Conservation (phyloP, 177 flowering plant genomes). For the Vitis hybrid region DNA sequence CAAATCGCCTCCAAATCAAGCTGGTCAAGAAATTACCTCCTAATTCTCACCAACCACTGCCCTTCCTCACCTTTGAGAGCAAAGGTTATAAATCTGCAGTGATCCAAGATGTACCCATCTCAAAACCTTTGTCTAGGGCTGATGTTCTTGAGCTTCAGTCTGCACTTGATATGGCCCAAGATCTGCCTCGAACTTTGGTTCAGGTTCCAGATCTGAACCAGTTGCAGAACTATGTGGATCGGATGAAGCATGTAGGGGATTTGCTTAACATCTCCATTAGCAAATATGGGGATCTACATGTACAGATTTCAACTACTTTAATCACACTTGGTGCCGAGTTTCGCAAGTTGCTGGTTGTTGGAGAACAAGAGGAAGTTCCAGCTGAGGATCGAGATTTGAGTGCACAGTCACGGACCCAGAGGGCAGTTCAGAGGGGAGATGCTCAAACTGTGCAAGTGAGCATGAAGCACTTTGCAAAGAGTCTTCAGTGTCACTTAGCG, state of each 20-base stretch:
- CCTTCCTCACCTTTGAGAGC: constrained; percentile 86
- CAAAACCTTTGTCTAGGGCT: constrained; percentile 80
- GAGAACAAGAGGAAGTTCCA: constrained; percentile 65
- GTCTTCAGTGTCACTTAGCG: constrained; percentile 74
- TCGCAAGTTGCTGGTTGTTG: constrained; percentile 63
- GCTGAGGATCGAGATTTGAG: constrained; percentile 44
- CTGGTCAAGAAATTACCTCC: constrained; percentile 85
- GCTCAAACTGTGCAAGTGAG: constrained; percentile 80
- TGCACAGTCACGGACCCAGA: constrained; percentile 57
- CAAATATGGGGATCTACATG: constrained; percentile 74
- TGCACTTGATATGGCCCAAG: constrained; percentile 77
- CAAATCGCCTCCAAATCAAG: constrained; percentile 68
- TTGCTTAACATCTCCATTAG: constrained; percentile 58
- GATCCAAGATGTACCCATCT: constrained; percentile 94
- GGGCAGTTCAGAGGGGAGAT: constrained; percentile 70
- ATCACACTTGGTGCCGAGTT: constrained; percentile 82
- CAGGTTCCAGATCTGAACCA: constrained; percentile 71
- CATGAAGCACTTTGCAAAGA: constrained; percentile 82
- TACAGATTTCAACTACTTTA: constrained; percentile 72
- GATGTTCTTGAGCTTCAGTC: constrained; percentile 73
- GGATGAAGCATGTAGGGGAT: constrained; percentile 90
- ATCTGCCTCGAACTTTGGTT: constrained; percentile 78
- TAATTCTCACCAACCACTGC: constrained; percentile 62
- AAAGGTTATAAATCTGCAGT: constrained; percentile 87
- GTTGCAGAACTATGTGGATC: constrained; percentile 72